A percentile compares a stretch with the other conserved stretches of the same genome.
phyloP scores from a whole-genome alignment of 345 rosid genomes.

The Eucalyptus cloeziana region DNA sequence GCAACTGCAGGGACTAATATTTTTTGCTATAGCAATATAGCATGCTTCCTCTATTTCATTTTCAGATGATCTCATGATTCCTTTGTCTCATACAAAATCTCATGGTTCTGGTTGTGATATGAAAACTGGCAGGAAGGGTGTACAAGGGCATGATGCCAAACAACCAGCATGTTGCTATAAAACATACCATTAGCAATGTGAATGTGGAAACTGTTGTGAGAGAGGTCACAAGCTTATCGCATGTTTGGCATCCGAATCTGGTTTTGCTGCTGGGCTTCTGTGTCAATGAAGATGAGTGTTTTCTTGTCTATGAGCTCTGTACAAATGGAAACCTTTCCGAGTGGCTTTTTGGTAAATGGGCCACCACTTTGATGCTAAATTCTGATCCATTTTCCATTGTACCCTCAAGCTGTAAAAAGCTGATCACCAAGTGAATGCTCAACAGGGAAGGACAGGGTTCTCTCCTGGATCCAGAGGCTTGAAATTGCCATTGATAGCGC shows the following conservation, averaged over 20 bases:
- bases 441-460: slow-evolving; percentile 23
- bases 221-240: slow-evolving; percentile 27
- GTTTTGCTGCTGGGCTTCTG: slow-evolving; percentile 33
- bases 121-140: slow-evolving; percentile 22
- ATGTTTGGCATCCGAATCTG: slow-evolving; percentile 26
- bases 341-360: slow-evolving; percentile 28
- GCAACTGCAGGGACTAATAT: neutral
- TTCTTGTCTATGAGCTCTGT: slow-evolving; percentile 36
- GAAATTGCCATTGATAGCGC: slow-evolving; percentile 33
- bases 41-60: neutral
- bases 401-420: neutral
- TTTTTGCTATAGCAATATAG: neutral
- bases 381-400: too few species aligned
- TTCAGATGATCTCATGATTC: neutral
- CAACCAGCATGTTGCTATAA: slow-evolving; percentile 23
- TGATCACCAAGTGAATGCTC: neutral
- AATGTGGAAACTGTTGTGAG: slow-evolving; percentile 32
- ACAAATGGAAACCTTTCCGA: slow-evolving; percentile 33
- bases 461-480: slow-evolving; percentile 39
- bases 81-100: neutral
- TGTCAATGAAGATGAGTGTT: slow-evolving; percentile 21
- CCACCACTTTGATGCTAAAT: neutral
- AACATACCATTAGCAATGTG: slow-evolving; percentile 29
- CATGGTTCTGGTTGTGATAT: neutral
- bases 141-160: slow-evolving; percentile 26